Percentiles rank a stretch among this genome's conserved stretches.
phyloP scores from a whole-genome alignment of 2,329 filamentous ascomycete species.

The Arthrobotrys megalospora region DNA sequence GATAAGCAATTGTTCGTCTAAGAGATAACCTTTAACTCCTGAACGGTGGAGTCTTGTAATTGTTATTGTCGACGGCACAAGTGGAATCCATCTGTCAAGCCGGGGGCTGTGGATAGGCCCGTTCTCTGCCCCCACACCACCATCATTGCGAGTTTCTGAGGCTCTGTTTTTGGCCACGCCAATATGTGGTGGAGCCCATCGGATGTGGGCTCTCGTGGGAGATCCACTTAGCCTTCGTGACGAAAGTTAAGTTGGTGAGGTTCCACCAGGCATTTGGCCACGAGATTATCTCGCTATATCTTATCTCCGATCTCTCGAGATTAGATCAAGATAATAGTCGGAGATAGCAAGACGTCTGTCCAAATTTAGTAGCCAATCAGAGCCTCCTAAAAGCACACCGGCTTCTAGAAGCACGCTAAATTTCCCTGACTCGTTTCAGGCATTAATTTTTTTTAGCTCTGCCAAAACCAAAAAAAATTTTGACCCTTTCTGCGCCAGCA shows the following conservation, averaged over 20 bases:
- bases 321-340: conserved; percentile 45
- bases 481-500: conserved; percentile 28
- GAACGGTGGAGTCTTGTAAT: conserved; percentile 7
- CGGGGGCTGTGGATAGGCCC: conserved; percentile 20
- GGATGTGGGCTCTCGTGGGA: conserved; percentile 31
- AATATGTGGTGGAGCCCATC: conserved; percentile 31
- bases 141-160: conserved; percentile 13
- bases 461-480: conserved; percentile 28
- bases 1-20: conserved; percentile 36
- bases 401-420: conserved; percentile 52
- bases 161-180: conserved; percentile 27
- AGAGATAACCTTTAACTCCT: background rate
- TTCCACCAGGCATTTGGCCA: conserved; percentile 34
- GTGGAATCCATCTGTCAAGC: conserved; percentile 34
- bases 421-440: conserved; percentile 19
- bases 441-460: conserved; percentile 19
- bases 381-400: conserved; percentile 23
- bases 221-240: conserved; percentile 42
- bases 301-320: conserved; percentile 29
- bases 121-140: conserved; percentile 28
- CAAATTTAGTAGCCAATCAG: conserved; percentile 56
- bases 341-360: background rate
- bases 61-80: conserved; percentile 22
- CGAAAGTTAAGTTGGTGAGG: conserved; percentile 30
- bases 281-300: conserved; percentile 36